phyloP scores from a whole-genome alignment of 768 basidiomycete genomes.

The Rhodotorula taiwanensis region DNA sequence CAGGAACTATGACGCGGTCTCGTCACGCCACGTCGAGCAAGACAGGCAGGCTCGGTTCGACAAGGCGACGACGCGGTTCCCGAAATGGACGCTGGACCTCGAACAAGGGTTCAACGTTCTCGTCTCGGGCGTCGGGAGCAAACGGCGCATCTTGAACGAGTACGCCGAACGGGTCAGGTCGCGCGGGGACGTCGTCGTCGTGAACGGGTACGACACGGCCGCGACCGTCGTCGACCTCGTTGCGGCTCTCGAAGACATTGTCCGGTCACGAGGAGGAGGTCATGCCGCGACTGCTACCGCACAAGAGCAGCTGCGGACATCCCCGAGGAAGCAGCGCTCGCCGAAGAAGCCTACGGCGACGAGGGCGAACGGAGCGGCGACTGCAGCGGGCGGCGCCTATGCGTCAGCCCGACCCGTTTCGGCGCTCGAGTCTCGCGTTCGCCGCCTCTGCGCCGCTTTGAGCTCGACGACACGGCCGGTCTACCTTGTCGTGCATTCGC shows the following conservation, averaged over 20 bases:
- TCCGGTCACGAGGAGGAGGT: neutral
- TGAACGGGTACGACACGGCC: slow-evolving; percentile 69
- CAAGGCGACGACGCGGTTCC: slow-evolving; percentile 48
- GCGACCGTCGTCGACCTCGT: slow-evolving; percentile 62
- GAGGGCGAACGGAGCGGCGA: neutral
- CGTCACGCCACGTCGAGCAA: neutral
- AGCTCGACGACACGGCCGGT: slow-evolving; percentile 48
- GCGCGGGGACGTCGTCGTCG: slow-evolving; percentile 64
- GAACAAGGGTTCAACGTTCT: slow-evolving; percentile 77
- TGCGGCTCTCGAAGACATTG: slow-evolving; percentile 28
- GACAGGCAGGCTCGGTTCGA: neutral
- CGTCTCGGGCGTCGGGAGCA: slow-evolving; percentile 85
- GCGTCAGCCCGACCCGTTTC: slow-evolving; percentile 42
- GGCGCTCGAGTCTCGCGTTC: slow-evolving; percentile 58
- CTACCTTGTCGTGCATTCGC: slow-evolving; percentile 79
- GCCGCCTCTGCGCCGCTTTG: slow-evolving; percentile 62
- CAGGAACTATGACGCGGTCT: slow-evolving; percentile 11
- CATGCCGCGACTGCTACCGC: neutral
- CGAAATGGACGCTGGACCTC: slow-evolving; percentile 64
- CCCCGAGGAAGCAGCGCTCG: neutral
- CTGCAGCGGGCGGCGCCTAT: slow-evolving; percentile 48
- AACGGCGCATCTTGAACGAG: slow-evolving; percentile 64
- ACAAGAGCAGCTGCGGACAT: slow-evolving; percentile 6
- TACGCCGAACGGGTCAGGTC: slow-evolving; percentile 57
- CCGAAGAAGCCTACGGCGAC: neutral